Conservation (phyloP, 1,284 basidiomycete genomes). For the Phlebopus sp. region DNA sequence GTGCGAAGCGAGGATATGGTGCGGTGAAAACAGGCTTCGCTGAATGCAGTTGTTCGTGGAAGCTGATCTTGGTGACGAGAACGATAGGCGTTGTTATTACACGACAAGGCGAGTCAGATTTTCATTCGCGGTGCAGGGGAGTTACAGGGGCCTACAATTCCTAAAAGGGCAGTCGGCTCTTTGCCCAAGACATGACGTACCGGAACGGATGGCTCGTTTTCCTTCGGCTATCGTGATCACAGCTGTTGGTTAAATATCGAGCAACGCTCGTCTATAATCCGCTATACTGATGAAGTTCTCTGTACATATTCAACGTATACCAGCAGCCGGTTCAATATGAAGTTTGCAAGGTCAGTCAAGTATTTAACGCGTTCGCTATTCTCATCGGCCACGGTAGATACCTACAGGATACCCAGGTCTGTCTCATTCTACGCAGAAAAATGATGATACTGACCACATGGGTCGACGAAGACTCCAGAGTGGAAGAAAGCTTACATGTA, state of each 20-base stretch:
- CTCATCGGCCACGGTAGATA: conserved; percentile 41
- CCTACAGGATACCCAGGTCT: conserved; percentile 67
- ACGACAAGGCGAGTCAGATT: background rate
- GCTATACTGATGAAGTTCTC: too few species aligned
- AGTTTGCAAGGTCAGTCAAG: conserved; percentile 49
- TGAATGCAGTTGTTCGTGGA: background rate
- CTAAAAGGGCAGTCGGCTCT: too few species aligned
- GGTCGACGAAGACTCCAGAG: conserved; percentile 58
- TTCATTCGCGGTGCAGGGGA: conserved; percentile 1
- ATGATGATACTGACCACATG: conserved; percentile 1
- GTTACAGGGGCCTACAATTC: background rate
- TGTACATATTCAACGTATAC: background rate
- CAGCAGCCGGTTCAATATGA: conserved; percentile 37
- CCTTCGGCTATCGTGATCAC: too few species aligned
- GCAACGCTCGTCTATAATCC: too few species aligned
- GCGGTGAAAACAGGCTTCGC: background rate
- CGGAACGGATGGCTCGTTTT: too few species aligned
- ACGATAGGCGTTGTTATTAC: background rate
- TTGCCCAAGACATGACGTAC: too few species aligned
- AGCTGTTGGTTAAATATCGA: too few species aligned
- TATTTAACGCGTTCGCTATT: background rate
- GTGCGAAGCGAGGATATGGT: background rate
- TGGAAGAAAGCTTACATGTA: conserved; percentile 85
- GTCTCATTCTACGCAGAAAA: conserved; percentile 8
- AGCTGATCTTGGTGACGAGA: background rate